phyloP scores from a whole-genome alignment of 2,329 filamentous ascomycete genomes.

The Grosmannia huntii region DNA sequence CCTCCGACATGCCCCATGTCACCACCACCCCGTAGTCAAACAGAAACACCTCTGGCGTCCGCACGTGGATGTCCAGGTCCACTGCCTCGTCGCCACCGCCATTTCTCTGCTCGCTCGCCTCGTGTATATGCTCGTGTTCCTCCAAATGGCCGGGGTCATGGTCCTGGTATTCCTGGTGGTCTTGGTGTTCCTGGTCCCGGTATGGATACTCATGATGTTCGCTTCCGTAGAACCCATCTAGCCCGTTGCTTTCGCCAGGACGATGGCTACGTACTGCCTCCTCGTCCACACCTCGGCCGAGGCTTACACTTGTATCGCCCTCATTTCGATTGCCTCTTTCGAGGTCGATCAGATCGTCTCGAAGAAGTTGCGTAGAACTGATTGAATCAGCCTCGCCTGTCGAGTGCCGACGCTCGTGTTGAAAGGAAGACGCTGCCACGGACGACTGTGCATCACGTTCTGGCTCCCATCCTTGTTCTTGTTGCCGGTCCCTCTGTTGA shows the following conservation, averaged over 20 bases:
- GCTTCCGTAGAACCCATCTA: not conserved
- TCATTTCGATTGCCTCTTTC: slow-evolving; percentile 20
- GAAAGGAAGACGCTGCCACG: slow-evolving; percentile 19
- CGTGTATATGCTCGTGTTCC: not conserved
- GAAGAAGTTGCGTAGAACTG: slow-evolving; percentile 36
- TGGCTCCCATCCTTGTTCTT: slow-evolving; percentile 19
- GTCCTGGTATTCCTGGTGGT: not conserved
- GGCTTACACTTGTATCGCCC: slow-evolving; percentile 8
- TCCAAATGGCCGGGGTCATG: not conserved
- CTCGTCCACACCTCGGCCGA: slow-evolving; percentile 15
- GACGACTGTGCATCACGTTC: slow-evolving; percentile 16
- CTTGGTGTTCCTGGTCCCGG: not conserved
- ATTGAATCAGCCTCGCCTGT: slow-evolving; percentile 60
- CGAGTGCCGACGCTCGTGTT: slow-evolving; percentile 57
- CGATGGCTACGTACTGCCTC: slow-evolving; percentile 12
- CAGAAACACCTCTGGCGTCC: slow-evolving; percentile 88
- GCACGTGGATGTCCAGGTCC: slow-evolving; percentile 77
- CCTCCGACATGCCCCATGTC: slow-evolving; percentile 93
- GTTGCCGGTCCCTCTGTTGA: slow-evolving; percentile 15
- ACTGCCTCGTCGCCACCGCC: slow-evolving; percentile 19
- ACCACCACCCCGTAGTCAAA: slow-evolving; percentile 98
- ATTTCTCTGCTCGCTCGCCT: not conserved
- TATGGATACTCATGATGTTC: not conserved
- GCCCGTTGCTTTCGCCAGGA: too few relatives aligned
- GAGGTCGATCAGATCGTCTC: slow-evolving; percentile 46